Base-by-base conservation (phyloP, 805 yeast species). In the Hanseniaspora pseudoguilliermondii region DNA sequence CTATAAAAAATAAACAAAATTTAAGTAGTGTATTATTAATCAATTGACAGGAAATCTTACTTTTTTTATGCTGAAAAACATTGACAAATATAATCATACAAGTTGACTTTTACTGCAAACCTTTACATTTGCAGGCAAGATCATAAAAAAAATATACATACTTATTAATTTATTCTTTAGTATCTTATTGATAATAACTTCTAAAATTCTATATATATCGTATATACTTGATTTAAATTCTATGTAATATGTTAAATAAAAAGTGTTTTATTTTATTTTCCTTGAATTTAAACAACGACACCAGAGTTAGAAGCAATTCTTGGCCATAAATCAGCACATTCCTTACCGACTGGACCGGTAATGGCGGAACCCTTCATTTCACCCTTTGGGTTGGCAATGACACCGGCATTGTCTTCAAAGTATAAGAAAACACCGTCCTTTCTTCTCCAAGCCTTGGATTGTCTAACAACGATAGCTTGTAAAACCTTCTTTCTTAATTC, bases 301-400 rank as follows among this genome's bases (percentile, higher is more conserved):
- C 98, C 98, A 71, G 98, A 93, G 91, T 88, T 88, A 69, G 97
- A 89, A 73, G 99, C 97, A 81, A 93, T 93, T 83, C 98, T 88
- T 77, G 99, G 99, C 99, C 99, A 93, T 77, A 93, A 86, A 75
- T 93, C 99, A 75, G 99, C 98, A 83, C 98, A 95, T 83, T 93
- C 99, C 82, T 93, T 93, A 77, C 97, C 97, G 74, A 93, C 99
- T 73, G 99, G 99, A 78, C 99, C 99, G 73, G 99, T 95, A 76
- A 93, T 93, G 73, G 98, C 99, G 68, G 98, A 95, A 80, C 99
- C 99, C 84, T 93, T 93, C 98, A 95, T 93, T 80, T 93, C 99
- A 83, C 99, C 99, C 93, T 93, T 93, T 75, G 99, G 98, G 82
- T 93, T 93, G 76, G 93, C 98, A 74, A 93, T 93, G 77, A 95